These are phyloP conservation scores for Dryas drummondii DNA, from an alignment of 306 rosid species.

Conservation along the genomic window DNA sequence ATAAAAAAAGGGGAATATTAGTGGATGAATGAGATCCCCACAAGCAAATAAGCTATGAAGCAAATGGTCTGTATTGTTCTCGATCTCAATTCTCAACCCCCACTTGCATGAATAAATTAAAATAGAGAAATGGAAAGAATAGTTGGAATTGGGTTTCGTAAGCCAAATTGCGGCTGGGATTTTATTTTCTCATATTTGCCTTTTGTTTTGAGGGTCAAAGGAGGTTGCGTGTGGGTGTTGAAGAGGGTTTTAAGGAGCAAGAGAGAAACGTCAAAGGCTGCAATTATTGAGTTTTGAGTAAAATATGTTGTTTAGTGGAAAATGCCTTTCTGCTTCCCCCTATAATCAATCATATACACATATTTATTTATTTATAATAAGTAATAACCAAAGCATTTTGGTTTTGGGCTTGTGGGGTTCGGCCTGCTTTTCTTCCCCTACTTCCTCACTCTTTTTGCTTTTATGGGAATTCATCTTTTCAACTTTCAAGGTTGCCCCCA, in stretches of 20 bases:
- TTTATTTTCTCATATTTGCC: not conserved
- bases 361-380: too few relatives aligned
- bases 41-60: slow-evolving; percentile 26
- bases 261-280: slow-evolving; percentile 64
- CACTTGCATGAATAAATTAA: slow-evolving; percentile 26
- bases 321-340: slow-evolving; percentile 22
- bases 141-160: slow-evolving; percentile 45
- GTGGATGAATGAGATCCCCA: slow-evolving; percentile 36
- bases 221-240: slow-evolving; percentile 85
- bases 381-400: too few relatives aligned
- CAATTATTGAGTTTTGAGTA: slow-evolving; percentile 74
- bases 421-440: too few relatives aligned
- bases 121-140: slow-evolving; percentile 1
- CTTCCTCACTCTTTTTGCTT: not conserved
- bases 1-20: not conserved
- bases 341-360: not conserved
- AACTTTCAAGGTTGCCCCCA: slow-evolving; percentile 29
- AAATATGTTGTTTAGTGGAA: slow-evolving; percentile 37
- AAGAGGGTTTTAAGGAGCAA: slow-evolving; percentile 34
- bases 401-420: too few relatives aligned
- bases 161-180: slow-evolving; percentile 70
- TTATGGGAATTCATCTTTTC: slow-evolving; percentile 25
- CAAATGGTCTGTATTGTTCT: not conserved
- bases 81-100: not conserved
- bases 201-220: slow-evolving; percentile 54